phyloP scores from a whole-genome alignment of 371 early-diverging fungal species.

The Haplosporangium sp. region DNA sequence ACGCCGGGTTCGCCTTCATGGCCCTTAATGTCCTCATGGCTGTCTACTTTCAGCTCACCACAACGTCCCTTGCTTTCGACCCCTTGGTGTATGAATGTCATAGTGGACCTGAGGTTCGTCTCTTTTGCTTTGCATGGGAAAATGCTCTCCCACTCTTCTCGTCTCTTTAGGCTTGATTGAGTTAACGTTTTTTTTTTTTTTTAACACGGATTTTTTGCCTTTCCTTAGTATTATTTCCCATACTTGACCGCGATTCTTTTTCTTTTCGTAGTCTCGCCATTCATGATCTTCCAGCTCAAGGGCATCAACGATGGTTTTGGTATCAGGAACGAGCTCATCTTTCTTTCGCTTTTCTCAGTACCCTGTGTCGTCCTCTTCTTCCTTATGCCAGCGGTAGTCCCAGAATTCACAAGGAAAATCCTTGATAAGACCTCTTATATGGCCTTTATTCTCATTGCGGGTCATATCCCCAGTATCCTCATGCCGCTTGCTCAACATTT shows the following conservation, averaged over 20 bases:
- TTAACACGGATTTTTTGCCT: background rate
- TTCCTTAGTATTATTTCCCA: constrained; percentile 23
- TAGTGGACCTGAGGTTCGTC: constrained; percentile 25
- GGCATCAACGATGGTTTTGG: constrained; percentile 47
- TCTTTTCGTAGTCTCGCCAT: constrained; percentile 36
- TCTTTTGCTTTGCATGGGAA: background rate
- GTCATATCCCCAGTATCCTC: constrained; percentile 29
- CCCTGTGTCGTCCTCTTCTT: constrained; percentile 29
- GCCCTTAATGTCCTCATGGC: constrained; percentile 9
- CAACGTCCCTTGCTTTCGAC: background rate
- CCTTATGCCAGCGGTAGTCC: constrained; percentile 10
- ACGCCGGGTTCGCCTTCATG: constrained; percentile 14
- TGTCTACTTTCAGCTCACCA: constrained; percentile 3
- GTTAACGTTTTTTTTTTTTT: background rate
- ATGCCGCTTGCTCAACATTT: constrained; percentile 33
- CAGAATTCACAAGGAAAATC: constrained; percentile 9
- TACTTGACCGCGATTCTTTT: constrained; percentile 20
- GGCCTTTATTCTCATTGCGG: constrained; percentile 23
- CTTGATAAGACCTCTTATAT: constrained; percentile 39
- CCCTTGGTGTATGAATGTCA: constrained; percentile 23
- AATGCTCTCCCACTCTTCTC: background rate
- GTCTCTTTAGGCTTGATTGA: background rate
- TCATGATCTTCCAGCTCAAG: constrained; percentile 32
- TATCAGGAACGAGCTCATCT: constrained; percentile 46
- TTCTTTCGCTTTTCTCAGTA: constrained; percentile 14